Percentiles rank a stretch among this genome's conserved stretches.
Evolutionary conservation across 768 basidiomycete species (phyloP).

Genomic region (Scleroderma bovista): DNA sequence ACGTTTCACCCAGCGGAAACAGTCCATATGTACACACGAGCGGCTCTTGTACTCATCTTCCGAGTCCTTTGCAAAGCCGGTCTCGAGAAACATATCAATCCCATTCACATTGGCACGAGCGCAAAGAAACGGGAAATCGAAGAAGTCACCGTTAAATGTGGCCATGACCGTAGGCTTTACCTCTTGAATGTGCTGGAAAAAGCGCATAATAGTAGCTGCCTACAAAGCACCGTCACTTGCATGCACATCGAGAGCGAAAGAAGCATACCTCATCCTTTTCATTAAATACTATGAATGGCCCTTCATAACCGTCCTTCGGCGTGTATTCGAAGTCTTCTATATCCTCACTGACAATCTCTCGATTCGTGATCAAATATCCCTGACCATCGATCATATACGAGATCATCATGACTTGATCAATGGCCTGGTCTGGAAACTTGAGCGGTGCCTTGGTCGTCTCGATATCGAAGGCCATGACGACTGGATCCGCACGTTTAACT

Average conservation of each 20-base stretch:
- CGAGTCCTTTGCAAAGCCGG: constrained; percentile 82
- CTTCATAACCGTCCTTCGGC: constrained; percentile 95
- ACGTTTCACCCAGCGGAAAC: constrained; percentile 99
- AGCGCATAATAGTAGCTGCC: constrained; percentile 77
- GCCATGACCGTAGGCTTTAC: constrained; percentile 96
- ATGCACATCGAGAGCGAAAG: not conserved
- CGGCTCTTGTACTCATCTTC: constrained; percentile 96
- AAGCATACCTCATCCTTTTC: constrained; percentile 78
- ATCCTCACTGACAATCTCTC: constrained; percentile 95
- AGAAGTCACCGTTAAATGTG: constrained; percentile 98
- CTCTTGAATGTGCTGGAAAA: constrained; percentile 92
- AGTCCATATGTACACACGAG: constrained; percentile 96
- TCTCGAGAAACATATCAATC: constrained; percentile 95
- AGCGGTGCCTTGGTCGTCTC: constrained; percentile 99
- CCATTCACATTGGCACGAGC: constrained; percentile 82
- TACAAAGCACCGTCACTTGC: constrained; percentile 25
- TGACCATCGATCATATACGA: constrained; percentile 99
- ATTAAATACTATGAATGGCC: constrained; percentile 94
- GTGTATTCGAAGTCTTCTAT: constrained; percentile 99
- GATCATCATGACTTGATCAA: constrained; percentile 99
- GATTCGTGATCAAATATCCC: constrained; percentile 94
- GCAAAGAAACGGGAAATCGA: constrained; percentile 96
- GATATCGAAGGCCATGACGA: constrained; percentile 99
- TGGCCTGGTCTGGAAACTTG: constrained; percentile 93
- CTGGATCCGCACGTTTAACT: constrained; percentile 97